Conservation (phyloP, 2,329 filamentous ascomycete genomes). For the Colletotrichum cuscutae region DNA sequence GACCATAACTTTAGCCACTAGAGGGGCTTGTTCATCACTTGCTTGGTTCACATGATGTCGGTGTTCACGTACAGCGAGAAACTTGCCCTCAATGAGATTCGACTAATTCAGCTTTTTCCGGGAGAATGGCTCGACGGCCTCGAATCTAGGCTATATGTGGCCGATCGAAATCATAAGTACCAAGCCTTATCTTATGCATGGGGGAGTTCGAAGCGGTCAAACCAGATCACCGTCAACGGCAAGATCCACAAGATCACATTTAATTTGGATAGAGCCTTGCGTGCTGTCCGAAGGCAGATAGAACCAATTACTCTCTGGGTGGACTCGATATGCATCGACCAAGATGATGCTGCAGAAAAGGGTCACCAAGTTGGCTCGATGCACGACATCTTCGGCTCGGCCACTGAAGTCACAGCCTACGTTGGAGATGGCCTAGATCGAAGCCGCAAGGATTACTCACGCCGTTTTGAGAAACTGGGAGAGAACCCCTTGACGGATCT, state of each 20-base stretch:
- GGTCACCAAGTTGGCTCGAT: conserved; percentile 32
- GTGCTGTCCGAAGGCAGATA: conserved; percentile 37
- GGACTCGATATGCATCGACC: conserved; percentile 37
- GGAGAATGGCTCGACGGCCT: conserved; percentile 30
- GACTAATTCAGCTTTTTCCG: conserved; percentile 21
- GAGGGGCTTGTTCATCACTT: no score
- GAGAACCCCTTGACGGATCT: not conserved
- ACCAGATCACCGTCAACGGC: conserved; percentile 38
- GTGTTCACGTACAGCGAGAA: not conserved
- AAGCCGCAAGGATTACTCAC: conserved; percentile 9
- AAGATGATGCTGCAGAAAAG: conserved; percentile 30
- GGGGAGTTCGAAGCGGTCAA: conserved; percentile 37
- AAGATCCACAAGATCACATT: conserved; percentile 37
- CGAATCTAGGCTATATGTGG: conserved; percentile 4
- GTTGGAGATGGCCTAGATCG: conserved; percentile 25
- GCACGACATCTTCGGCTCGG: conserved; percentile 23
- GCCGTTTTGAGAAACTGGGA: conserved; percentile 1
- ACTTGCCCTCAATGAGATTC: conserved; percentile 3
- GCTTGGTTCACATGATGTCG: not conserved
- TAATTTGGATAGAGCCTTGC: conserved; percentile 42
- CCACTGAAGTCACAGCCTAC: conserved; percentile 15
- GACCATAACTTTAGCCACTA: not conserved
- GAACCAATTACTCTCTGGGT: conserved; percentile 12
- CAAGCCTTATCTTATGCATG: conserved; percentile 43
- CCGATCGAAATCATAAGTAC: conserved; percentile 26